These are phyloP conservation scores for Vigna mungo DNA, from an alignment of 306 rosid species.

Conservation along the genomic window DNA sequence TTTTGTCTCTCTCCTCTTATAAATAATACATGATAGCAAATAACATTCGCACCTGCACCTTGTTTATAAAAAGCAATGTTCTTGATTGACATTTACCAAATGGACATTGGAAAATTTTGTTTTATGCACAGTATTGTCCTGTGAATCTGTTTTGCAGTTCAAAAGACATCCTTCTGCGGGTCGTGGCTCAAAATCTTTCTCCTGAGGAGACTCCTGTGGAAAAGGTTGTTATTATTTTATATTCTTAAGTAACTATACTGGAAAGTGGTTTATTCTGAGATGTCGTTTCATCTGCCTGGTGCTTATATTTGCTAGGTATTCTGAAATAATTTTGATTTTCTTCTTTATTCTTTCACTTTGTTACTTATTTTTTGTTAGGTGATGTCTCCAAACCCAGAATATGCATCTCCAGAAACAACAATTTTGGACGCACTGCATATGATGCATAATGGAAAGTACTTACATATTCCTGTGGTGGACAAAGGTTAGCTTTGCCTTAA, in stretches of 20 bases:
- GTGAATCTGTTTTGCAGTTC: slow-evolving; percentile 66
- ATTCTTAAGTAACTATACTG: slow-evolving; percentile 49
- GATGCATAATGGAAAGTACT: slow-evolving; percentile 96
- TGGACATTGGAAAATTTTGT: slow-evolving; percentile 17
- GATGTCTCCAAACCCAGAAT: slow-evolving; percentile 94
- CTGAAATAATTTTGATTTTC: slow-evolving; percentile 13
- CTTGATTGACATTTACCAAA: slow-evolving; percentile 24
- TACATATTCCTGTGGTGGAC: slow-evolving; percentile 95
- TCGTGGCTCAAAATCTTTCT: slow-evolving; percentile 82
- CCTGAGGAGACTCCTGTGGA: slow-evolving; percentile 85
- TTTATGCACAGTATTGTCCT: slow-evolving; percentile 41
- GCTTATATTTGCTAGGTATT: slow-evolving; percentile 28
- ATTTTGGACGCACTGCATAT: slow-evolving; percentile 91
- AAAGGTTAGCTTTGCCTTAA: slow-evolving; percentile 63
- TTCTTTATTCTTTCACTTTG: slow-evolving; percentile 3
- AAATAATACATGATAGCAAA: slow-evolving; percentile 10
- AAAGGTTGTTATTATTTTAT: slow-evolving; percentile 57
- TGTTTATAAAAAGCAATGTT: slow-evolving; percentile 23
- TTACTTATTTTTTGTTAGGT: slow-evolving; percentile 56
- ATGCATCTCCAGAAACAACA: slow-evolving; percentile 80
- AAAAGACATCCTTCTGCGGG: slow-evolving; percentile 94
- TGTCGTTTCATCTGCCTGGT: slow-evolving; percentile 35
- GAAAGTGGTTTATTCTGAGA: slow-evolving; percentile 55
- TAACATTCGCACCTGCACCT: slow-evolving; percentile 27
- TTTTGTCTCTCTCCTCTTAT: slow-evolving; percentile 27